Evolutionary conservation across 306 rosid genomes (phyloP), one percentile per base, ranked within the genome.

Genomic region (Quercus variabilis): DNA sequence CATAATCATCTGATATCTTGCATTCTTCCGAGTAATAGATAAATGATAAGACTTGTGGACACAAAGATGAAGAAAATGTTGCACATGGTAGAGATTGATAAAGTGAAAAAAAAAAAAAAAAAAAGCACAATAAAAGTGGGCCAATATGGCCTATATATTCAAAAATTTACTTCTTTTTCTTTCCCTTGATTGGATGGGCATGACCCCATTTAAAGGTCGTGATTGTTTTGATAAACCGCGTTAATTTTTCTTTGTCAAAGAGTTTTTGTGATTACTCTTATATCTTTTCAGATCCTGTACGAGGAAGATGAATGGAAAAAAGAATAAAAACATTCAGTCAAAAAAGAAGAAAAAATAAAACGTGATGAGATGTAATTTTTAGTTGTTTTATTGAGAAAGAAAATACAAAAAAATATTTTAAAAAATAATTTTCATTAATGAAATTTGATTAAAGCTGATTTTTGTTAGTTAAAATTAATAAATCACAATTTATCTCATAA

Each of bases 81-180:
- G 84, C 83, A 76, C 88, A 86, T 88, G 86, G 58, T 13, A 71
- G 85, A 70, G 80, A 82, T 77, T 33, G 74, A 80, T 71, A 84
- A 88, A 84, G 84, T 52, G 77, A 83, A 77, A 26, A 26, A 84
- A 80, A 31, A 73, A 25, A 25, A 25, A 25, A 25, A 82, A 76
- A 26, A 41, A 84, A 80, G 82, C 83, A 89, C 81, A 65, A 49
- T 77, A 82, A 78, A 55, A 76, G 90, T 90, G 90, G 94, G 82
- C 90, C 90, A 88, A 69, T 79, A 76, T 78, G 58, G 73, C 71
- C 72, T 54, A 87, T 75, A 80, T 82, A 78, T 84, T 86, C 87
- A 67, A 49, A 30, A 82, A 76, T 83, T 64, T 69, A 73, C 58
- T 60, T 43, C 74, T 82, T 81, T 69, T 13, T 12, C 14, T 76